phyloP scores from a whole-genome alignment of 352 stramenopile species.

The Globisporangium recalcitrans region DNA sequence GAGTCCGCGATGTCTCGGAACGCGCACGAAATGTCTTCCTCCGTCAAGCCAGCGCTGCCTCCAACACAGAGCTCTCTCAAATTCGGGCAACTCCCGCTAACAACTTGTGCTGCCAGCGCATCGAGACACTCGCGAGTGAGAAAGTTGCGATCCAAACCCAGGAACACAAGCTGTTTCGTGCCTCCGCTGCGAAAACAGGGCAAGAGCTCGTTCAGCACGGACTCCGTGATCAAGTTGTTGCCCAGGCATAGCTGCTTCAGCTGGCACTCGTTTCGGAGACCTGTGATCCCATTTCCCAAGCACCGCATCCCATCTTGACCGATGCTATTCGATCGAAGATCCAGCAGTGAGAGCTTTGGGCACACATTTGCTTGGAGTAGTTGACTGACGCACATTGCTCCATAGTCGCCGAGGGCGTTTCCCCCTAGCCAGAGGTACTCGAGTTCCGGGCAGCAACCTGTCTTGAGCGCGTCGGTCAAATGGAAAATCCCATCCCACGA shows the following conservation, averaged over 20 bases:
- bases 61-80: slow-evolving; percentile 26
- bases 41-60: slow-evolving; percentile 17
- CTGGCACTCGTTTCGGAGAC: neutral
- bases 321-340: slow-evolving; percentile 27
- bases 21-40: slow-evolving; percentile 12
- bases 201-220: slow-evolving; percentile 12
- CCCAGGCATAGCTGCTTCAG: slow-evolving; percentile 23
- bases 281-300: slow-evolving; percentile 10
- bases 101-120: slow-evolving; percentile 12
- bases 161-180: slow-evolving; percentile 16
- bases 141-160: slow-evolving; percentile 29
- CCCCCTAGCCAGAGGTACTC: slow-evolving; percentile 20
- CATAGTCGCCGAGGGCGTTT: slow-evolving; percentile 26
- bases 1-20: slow-evolving; percentile 19
- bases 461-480: slow-evolving; percentile 16
- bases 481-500: slow-evolving; percentile 18
- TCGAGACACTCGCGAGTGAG: slow-evolving; percentile 17
- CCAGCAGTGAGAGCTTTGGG: slow-evolving; percentile 15
- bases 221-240: slow-evolving; percentile 22
- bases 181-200: slow-evolving; percentile 6
- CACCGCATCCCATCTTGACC: slow-evolving; percentile 22
- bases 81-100: slow-evolving; percentile 12
- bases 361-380: slow-evolving; percentile 9
- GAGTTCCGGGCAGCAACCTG: slow-evolving; percentile 12
- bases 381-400: slow-evolving; percentile 17